Percentiles rank a stretch among this genome's conserved stretches.
Evolutionary conservation across 352 stramenopile species (phyloP).

Genomic region (Globisporangium nunn): DNA sequence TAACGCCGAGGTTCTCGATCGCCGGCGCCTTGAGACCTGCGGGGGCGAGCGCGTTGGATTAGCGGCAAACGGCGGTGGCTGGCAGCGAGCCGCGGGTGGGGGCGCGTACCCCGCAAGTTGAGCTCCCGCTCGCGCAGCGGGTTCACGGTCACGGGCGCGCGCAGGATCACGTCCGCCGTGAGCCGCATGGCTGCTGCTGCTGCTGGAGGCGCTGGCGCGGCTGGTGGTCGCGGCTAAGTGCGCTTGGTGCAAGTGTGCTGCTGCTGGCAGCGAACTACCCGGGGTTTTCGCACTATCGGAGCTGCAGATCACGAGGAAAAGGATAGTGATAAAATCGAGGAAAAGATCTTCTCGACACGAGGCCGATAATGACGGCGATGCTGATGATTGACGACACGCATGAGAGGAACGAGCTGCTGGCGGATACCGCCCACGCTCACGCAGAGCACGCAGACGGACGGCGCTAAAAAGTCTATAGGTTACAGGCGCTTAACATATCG

Average conservation of each 20-base stretch:
- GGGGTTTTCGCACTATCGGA: not conserved
- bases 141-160: slow-evolving; percentile 87
- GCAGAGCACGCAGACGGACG: no score
- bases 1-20: slow-evolving; percentile 91
- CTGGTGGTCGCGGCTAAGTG: not conserved
- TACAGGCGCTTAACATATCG: not conserved
- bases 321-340: not conserved
- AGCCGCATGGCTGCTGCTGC: slow-evolving; percentile 54
- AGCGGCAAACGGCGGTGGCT: slow-evolving; percentile 15
- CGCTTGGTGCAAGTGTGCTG: not conserved
- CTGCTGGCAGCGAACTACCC: slow-evolving; percentile 1
- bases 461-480: not conserved
- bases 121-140: slow-evolving; percentile 89
- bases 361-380: no score
- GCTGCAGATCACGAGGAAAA: not conserved
- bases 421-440: no score
- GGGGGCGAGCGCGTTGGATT: slow-evolving; percentile 11
- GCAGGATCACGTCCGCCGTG: slow-evolving; percentile 86
- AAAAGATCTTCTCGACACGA: not conserved
- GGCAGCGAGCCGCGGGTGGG: slow-evolving; percentile 3
- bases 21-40: slow-evolving; percentile 87
- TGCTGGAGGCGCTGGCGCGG: not conserved
- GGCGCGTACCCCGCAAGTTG: slow-evolving; percentile 72
- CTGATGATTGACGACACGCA: no score
- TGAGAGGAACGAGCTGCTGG: no score